Conservation (phyloP, 148 eudicot species). For the Dysphania ambrosioides region DNA sequence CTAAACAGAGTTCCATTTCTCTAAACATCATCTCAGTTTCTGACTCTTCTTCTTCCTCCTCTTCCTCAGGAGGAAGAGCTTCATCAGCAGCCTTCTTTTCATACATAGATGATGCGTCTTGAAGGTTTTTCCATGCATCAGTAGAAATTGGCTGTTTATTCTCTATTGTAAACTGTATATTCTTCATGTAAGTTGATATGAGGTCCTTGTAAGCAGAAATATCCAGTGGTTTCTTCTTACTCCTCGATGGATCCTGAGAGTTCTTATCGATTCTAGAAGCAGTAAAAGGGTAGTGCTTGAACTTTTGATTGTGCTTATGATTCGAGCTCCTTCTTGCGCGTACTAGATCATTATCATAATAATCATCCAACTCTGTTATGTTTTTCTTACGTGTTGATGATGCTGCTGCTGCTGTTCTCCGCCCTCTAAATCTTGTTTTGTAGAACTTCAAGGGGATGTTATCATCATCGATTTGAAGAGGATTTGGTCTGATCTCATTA, state of each 20-base stretch:
- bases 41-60: slow-evolving; percentile 38
- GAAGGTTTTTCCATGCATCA: slow-evolving; percentile 76
- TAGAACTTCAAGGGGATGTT: slow-evolving; percentile 39
- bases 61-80: slow-evolving; percentile 25
- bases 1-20: slow-evolving; percentile 81
- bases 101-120: slow-evolving; percentile 35
- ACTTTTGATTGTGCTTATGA: slow-evolving; percentile 21
- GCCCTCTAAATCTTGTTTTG: slow-evolving; percentile 17
- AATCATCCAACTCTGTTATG: slow-evolving; percentile 33
- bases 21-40: slow-evolving; percentile 82
- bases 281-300: slow-evolving; percentile 22
- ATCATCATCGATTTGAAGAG: slow-evolving; percentile 31
- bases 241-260: slow-evolving; percentile 39
- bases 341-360: slow-evolving; percentile 28
- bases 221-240: slow-evolving; percentile 44
- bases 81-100: slow-evolving; percentile 40
- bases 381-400: slow-evolving; percentile 23
- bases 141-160: slow-evolving; percentile 55
- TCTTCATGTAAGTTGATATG: slow-evolving; percentile 75
- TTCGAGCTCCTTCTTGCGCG: slow-evolving; percentile 26
- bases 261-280: slow-evolving; percentile 36
- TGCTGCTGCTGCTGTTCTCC: neutral
- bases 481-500: slow-evolving; percentile 35
- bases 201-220: slow-evolving; percentile 62
- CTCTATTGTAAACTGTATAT: slow-evolving; percentile 64